These are phyloP conservation scores for Gracilaria caudata DNA, from an alignment of 23 red algal genomes.

Conservation along the genomic window DNA sequence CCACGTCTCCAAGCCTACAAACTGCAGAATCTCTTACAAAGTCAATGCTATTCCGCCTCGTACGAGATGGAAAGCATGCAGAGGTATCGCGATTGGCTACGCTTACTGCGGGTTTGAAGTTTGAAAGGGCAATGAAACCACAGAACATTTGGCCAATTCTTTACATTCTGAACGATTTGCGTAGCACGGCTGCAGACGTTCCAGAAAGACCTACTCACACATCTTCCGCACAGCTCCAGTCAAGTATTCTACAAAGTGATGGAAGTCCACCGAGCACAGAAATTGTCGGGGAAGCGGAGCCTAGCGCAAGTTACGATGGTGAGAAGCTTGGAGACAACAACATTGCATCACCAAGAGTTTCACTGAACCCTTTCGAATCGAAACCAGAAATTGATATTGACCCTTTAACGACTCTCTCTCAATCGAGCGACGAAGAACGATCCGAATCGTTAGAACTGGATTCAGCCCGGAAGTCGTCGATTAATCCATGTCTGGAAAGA, in stretches of 20 bases:
- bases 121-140: conserved; percentile 41
- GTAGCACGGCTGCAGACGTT: conserved; percentile 35
- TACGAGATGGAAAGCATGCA: conserved; percentile 52
- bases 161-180: conserved; percentile 64
- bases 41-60: conserved; percentile 66
- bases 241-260: background rate
- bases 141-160: conserved; percentile 59
- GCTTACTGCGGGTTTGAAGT: conserved; percentile 49
- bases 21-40: conserved; percentile 52
- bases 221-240: background rate
- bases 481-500: background rate
- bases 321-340: background rate
- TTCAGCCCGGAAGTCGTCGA: background rate
- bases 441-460: conserved; percentile 21
- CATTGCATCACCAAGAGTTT: conserved; percentile 9
- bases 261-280: conserved; percentile 45
- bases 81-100: conserved; percentile 41
- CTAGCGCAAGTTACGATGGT: background rate
- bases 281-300: conserved; percentile 44
- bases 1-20: conserved; percentile 63
- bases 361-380: conserved; percentile 43
- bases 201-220: conserved; percentile 1
- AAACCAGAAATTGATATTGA: conserved; percentile 28
- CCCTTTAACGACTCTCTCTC: background rate
- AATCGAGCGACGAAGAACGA: conserved; percentile 9